Percentiles rank a stretch among this genome's conserved stretches.
Conservation (phyloP, 805 yeast species). For the Ogataea nitratoaversa region DNA sequence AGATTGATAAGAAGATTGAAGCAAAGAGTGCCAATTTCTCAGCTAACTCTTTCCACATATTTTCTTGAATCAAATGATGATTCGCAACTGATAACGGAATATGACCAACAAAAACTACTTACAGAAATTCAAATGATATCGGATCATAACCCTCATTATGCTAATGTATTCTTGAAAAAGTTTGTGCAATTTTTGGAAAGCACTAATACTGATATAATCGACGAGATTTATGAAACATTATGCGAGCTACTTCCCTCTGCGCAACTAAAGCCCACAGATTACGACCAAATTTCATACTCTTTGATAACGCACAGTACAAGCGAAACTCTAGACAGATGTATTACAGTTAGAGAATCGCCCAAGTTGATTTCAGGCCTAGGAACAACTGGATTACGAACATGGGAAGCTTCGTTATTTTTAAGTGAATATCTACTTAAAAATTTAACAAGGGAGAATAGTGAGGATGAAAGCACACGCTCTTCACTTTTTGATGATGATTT, state of each 20-base stretch:
- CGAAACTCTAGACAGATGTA: slow-evolving; percentile 6
- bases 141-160: slow-evolving; percentile 47
- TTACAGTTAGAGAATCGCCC: slow-evolving; percentile 56
- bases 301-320: slow-evolving; percentile 16
- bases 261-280: slow-evolving; percentile 34
- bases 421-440: slow-evolving; percentile 42
- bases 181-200: slow-evolving; percentile 36
- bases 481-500: neutral
- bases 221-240: slow-evolving; percentile 41
- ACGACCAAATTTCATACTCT: slow-evolving; percentile 36
- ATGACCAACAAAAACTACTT: slow-evolving; percentile 23
- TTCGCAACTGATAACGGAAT: neutral
- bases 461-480: neutral
- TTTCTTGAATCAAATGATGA: slow-evolving; percentile 1
- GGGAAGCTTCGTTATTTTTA: slow-evolving; percentile 34
- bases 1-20: slow-evolving; percentile 18
- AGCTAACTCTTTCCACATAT: slow-evolving; percentile 8
- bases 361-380: slow-evolving; percentile 66
- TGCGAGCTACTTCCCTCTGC: slow-evolving; percentile 33
- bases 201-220: slow-evolving; percentile 24
- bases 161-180: slow-evolving; percentile 40
- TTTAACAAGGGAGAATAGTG: neutral
- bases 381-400: neutral
- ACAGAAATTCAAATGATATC: slow-evolving; percentile 21
- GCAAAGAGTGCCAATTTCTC: slow-evolving; percentile 29